These are phyloP conservation scores for Eryngium alpinum DNA, from an alignment of 140 eudicot species.

Conservation along the genomic window DNA sequence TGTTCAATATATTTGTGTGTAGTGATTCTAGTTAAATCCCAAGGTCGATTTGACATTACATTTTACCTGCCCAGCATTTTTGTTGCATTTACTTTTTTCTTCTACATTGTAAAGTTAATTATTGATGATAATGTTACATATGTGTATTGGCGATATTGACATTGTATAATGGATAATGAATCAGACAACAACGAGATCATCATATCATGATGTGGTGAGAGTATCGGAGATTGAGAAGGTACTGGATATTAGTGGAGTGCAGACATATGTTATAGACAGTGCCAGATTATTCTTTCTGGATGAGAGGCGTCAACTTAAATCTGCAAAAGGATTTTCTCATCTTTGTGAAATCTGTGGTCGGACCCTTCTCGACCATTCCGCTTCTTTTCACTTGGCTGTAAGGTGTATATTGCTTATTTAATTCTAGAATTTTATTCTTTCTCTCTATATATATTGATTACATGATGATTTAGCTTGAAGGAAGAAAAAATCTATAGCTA, in stretches of 20 bases:
- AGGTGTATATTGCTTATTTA: constrained; percentile 46
- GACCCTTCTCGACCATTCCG: constrained; percentile 81
- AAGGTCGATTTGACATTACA: too few species aligned
- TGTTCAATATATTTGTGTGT: too few species aligned
- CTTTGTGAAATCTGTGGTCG: constrained; percentile 80
- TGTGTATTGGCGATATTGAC: too few species aligned
- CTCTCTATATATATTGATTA: too few species aligned
- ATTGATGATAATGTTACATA: too few species aligned
- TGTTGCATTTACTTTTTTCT: too few species aligned
- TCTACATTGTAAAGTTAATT: too few species aligned
- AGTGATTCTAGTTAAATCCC: too few species aligned
- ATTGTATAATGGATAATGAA: background rate
- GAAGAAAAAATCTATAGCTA: too few species aligned
- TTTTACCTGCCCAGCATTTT: too few species aligned
- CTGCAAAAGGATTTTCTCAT: constrained; percentile 66
- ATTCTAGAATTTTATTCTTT: too few species aligned
- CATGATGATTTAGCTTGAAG: too few species aligned
- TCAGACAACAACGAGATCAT: constrained; percentile 71
- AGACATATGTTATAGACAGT: constrained; percentile 84
- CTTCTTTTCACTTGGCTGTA: constrained; percentile 88
- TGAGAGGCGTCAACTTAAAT: constrained; percentile 85
- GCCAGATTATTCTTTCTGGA: constrained; percentile 83
- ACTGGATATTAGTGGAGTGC: constrained; percentile 72
- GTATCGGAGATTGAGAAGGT: constrained; percentile 77
- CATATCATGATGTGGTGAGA: constrained; percentile 89